Evolutionary conservation across 1,139 yeast genomes (phyloP), one percentile per base, ranked within the genome.

Genomic region (Candida labiduridarum): DNA sequence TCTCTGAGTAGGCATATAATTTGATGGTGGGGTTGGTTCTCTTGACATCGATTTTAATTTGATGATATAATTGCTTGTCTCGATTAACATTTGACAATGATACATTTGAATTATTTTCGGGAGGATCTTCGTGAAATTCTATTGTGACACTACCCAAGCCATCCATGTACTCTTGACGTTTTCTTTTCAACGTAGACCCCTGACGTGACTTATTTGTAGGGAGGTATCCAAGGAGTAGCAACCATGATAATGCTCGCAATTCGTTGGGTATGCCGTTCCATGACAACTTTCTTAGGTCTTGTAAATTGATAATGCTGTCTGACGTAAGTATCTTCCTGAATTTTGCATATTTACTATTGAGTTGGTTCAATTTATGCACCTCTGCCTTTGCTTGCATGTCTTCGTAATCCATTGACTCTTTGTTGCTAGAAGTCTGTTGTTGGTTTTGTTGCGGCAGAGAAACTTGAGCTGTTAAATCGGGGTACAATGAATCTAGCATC

Each of bases 241-340:
- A 96, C 99, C 99, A 94, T 9, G 90, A 82, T 47, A 87, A 71
- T 0, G 98, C 91, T 52, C 98, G 76, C 52, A 92, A 75, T 53
- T 85, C 87, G 15, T 79, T 74, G 0, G 99, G 99, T 11, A 95
- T 82, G 1, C 99, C 99, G 59, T 92, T 88, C 99, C 99, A 94
- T 10, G 97, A 82, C 48, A 91, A 76, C 63, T 86, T 84, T 55
- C 90, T 80, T 51, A 94, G 75, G 44, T 87, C 94, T 41, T 77
- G 69, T 42, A 76, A 64, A 56, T 88, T 87, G 9, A 53, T 50
- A 38, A 92, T 84, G 48, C 59, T 66, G 18, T 83, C 81, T 34
- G 80, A 79, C 14, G 82, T 77, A 44, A 94, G 68, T 3, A 89
- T 76, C 39, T 76, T 77, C 49, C 83, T 84, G 67, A 91, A 90